These are phyloP conservation scores for Bisporella sp. DNA, from an alignment of 2,329 filamentous ascomycete genomes.

Conservation along the genomic window DNA sequence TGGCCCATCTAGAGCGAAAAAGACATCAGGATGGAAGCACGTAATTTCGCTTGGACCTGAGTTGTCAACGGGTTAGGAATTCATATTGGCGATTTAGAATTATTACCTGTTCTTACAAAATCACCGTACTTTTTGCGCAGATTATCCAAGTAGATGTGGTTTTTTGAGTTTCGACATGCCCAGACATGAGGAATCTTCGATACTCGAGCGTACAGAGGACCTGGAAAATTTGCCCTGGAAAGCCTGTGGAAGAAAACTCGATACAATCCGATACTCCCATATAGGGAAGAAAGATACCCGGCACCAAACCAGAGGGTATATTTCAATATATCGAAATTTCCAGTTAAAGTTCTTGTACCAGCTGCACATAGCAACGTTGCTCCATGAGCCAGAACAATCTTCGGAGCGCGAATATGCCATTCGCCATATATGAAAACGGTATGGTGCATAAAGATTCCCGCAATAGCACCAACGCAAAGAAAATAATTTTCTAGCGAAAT, in stretches of 20 bases:
- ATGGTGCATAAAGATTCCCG: neutral
- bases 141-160: conserved; percentile 4
- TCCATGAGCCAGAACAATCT: neutral
- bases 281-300: neutral
- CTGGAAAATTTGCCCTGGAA: conserved; percentile 17
- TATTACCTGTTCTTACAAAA: conserved; percentile 11
- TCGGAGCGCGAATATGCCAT: conserved; percentile 1
- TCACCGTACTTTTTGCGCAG: conserved; percentile 19
- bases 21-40: conserved; percentile 14
- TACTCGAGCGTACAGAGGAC: conserved; percentile 16
- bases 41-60: conserved; percentile 15
- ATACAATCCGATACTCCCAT: conserved; percentile 35
- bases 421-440: neutral
- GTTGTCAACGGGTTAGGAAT: too few species aligned
- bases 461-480: neutral
- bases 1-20: conserved; percentile 11
- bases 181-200: conserved; percentile 16
- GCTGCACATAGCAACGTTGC: too few species aligned
- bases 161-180: conserved; percentile 1
- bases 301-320: too few species aligned
- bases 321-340: too few species aligned
- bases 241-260: conserved; percentile 39
- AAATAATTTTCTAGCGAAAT: too few species aligned
- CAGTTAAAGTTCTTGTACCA: too few species aligned
- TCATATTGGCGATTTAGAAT: too few species aligned